A percentile compares a stretch with the other conserved stretches of the same genome.
Evolutionary conservation across 2,329 filamentous ascomycete species (phyloP).

Genomic region (Alternaria sp.): DNA sequence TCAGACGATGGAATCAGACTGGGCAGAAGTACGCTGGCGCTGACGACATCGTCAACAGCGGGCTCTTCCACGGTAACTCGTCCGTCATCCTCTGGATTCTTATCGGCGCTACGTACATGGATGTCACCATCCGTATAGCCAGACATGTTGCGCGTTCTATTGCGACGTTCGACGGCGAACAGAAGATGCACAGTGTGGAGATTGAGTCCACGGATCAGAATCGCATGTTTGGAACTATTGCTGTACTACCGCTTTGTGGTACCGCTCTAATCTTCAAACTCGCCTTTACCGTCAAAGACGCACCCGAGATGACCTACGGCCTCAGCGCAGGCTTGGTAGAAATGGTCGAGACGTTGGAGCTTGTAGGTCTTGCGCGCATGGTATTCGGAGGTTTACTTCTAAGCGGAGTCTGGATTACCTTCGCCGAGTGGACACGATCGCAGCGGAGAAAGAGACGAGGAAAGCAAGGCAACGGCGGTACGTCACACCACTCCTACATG

Average conservation of each 20-base stretch:
- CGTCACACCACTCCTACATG: background rate
- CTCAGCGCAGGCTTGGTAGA: constrained; percentile 54
- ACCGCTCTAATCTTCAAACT: constrained; percentile 84
- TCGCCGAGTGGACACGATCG: constrained; percentile 36
- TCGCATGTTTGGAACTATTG: constrained; percentile 38
- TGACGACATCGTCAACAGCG: constrained; percentile 78
- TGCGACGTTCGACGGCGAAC: constrained; percentile 26
- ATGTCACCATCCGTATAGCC: constrained; percentile 58
- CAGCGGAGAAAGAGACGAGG: constrained; percentile 18
- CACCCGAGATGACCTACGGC: constrained; percentile 72
- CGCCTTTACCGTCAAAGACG: constrained; percentile 84
- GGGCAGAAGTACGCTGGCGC: constrained; percentile 95
- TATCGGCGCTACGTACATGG: constrained; percentile 71
- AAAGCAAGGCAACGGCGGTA: constrained; percentile 35
- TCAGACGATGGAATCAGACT: constrained; percentile 91
- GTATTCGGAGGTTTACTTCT: constrained; percentile 48
- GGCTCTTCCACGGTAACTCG: constrained; percentile 58
- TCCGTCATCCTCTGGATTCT: constrained; percentile 72
- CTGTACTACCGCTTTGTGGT: constrained; percentile 52
- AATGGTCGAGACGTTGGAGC: constrained; percentile 50
- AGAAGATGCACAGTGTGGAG: constrained; percentile 19
- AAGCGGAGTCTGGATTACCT: constrained; percentile 36
- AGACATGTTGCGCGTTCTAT: constrained; percentile 39
- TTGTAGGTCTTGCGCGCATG: constrained; percentile 40
- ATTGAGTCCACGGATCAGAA: constrained; percentile 32